Percentiles rank a stretch among this genome's conserved stretches.
These are phyloP conservation scores for Saccharomyces hybrid DNA, from an alignment of 1,139 yeast genomes.

Conservation along the genomic window DNA sequence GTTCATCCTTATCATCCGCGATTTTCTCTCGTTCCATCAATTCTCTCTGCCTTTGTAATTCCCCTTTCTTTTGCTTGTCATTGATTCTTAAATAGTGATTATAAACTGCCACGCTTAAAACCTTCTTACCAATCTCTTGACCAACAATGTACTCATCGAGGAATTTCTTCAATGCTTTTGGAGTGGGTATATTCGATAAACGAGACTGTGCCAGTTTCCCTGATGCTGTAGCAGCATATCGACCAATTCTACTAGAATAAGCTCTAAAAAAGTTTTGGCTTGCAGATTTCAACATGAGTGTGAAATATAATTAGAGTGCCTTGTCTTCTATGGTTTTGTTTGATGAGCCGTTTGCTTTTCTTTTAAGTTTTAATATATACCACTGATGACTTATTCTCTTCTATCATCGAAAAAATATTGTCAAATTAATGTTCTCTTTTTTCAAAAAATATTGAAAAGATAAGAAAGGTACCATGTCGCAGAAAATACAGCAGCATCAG, in stretches of 20 bases:
- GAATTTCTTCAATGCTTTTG: slow-evolving; percentile 37
- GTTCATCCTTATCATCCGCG: slow-evolving; percentile 15
- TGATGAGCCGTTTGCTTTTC: neutral
- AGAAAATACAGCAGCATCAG: neutral
- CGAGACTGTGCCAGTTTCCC: slow-evolving; percentile 11
- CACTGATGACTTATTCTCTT: neutral
- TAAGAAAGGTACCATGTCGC: neutral
- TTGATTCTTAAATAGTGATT: slow-evolving; percentile 44
- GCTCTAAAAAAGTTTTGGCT: neutral
- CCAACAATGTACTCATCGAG: slow-evolving; percentile 46
- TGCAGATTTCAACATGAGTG: neutral
- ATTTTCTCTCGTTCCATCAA: slow-evolving; percentile 9
- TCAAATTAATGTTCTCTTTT: neutral
- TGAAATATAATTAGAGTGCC: neutral
- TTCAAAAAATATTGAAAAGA: neutral
- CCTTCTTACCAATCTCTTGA: slow-evolving; percentile 45
- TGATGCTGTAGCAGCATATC: slow-evolving; percentile 10
- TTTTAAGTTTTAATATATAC: neutral
- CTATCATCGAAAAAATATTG: neutral
- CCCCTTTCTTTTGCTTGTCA: slow-evolving; percentile 31
- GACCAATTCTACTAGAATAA: slow-evolving; percentile 1
- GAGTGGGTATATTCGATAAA: slow-evolving; percentile 35
- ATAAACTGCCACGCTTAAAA: slow-evolving; percentile 50
- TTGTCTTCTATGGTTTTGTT: neutral
- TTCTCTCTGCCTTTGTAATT: slow-evolving; percentile 16